Percentiles rank a stretch among this genome's conserved stretches.
These are phyloP conservation scores for Sclerotiophoma versabilis DNA, from an alignment of 2,329 filamentous ascomycete species.

Conservation along the genomic window DNA sequence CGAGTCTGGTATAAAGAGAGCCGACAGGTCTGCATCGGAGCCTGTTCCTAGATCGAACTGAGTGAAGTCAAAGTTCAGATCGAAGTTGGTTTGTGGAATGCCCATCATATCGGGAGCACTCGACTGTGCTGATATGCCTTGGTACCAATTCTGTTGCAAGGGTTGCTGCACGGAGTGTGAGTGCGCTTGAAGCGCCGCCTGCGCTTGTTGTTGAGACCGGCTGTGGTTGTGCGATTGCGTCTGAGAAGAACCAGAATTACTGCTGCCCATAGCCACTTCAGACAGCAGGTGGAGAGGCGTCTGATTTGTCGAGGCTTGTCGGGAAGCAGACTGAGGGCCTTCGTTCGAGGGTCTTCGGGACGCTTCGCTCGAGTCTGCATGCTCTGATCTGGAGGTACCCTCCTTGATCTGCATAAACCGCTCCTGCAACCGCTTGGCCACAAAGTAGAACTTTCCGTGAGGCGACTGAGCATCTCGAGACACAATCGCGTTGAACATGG, in stretches of 20 bases:
- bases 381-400: slow-evolving; percentile 46
- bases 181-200: slow-evolving; percentile 36
- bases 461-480: slow-evolving; percentile 51
- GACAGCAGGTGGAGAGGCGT: slow-evolving; percentile 50
- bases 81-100: slow-evolving; percentile 39
- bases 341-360: slow-evolving; percentile 27
- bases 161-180: slow-evolving; percentile 29
- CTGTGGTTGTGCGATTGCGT: slow-evolving; percentile 15
- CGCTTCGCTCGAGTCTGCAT: slow-evolving; percentile 31
- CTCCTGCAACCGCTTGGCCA: slow-evolving; percentile 54
- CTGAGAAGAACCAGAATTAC: slow-evolving; percentile 23
- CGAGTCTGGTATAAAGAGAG: slow-evolving; percentile 47
- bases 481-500: slow-evolving; percentile 55
- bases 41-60: slow-evolving; percentile 47
- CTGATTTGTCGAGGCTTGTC: slow-evolving; percentile 41
- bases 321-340: slow-evolving; percentile 24
- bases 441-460: slow-evolving; percentile 57
- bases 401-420: slow-evolving; percentile 55
- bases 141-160: slow-evolving; percentile 40
- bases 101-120: slow-evolving; percentile 32
- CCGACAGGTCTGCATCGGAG: slow-evolving; percentile 46
- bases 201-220: slow-evolving; percentile 32
- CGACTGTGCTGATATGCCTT: slow-evolving; percentile 27
- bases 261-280: slow-evolving; percentile 50
- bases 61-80: slow-evolving; percentile 47